Conservation (phyloP, 73 alveolate genomes). For the Symbiodinium natans region DNA sequence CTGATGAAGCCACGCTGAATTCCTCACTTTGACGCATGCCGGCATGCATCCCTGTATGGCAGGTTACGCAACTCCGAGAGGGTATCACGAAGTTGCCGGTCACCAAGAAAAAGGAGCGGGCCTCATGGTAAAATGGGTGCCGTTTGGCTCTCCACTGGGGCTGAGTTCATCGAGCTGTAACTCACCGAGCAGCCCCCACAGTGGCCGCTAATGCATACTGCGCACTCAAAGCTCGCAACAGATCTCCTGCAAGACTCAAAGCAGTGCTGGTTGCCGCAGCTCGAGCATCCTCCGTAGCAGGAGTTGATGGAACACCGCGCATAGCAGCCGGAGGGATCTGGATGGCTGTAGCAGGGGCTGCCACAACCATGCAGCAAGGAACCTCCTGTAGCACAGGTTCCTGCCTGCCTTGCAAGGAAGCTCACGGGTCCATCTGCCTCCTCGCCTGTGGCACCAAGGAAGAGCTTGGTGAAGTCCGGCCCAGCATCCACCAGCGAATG, state of each 20-base stretch:
- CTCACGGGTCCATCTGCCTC: constrained; percentile 1
- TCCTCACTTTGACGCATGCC: background rate
- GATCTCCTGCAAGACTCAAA: background rate
- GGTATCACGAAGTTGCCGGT: no score
- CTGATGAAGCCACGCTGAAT: background rate
- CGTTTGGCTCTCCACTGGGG: no score
- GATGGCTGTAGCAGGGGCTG: background rate
- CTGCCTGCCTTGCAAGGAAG: background rate
- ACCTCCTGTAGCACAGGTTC: background rate
- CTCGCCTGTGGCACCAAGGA: background rate
- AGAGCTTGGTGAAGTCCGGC: background rate
- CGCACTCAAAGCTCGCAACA: background rate
- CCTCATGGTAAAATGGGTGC: no score
- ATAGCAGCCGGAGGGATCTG: background rate
- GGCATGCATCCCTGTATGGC: constrained; percentile 3
- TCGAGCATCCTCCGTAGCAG: background rate
- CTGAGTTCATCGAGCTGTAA: background rate
- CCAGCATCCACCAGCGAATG: background rate
- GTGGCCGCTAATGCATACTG: background rate
- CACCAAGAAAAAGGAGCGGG: no score
- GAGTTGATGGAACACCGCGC: background rate
- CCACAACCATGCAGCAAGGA: background rate
- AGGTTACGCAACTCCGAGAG: background rate
- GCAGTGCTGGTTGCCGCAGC: background rate
- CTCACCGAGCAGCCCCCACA: background rate